Percentiles rank a stretch among this genome's conserved stretches.
phyloP scores from a whole-genome alignment of 192 early-diverging fungal species.

The Dissophora globulifera region DNA sequence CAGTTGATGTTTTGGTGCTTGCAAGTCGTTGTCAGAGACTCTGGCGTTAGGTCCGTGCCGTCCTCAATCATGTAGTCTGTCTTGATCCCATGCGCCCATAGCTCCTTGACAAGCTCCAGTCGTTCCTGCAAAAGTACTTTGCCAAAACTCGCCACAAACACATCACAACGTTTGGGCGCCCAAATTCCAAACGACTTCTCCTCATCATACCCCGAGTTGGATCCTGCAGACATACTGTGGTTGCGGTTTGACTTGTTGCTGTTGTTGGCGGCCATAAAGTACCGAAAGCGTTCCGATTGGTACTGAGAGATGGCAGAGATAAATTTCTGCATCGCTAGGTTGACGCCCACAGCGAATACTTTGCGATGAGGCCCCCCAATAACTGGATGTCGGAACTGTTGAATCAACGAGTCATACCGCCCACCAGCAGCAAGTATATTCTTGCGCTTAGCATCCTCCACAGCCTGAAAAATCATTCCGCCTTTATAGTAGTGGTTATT shows the following conservation, averaged over 20 bases:
- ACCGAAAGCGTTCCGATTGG: slow-evolving; percentile 60
- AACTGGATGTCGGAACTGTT: slow-evolving; percentile 61
- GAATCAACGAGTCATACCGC: slow-evolving; percentile 63
- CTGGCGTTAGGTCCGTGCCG: slow-evolving; percentile 72
- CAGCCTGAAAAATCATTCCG: slow-evolving; percentile 66
- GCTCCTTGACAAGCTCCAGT: slow-evolving; percentile 78
- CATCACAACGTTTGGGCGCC: slow-evolving; percentile 75
- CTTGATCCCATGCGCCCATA: slow-evolving; percentile 81
- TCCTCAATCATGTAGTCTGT: slow-evolving; percentile 88
- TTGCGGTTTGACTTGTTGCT: slow-evolving; percentile 28
- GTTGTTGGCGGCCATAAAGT: slow-evolving; percentile 57
- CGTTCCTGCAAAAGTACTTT: slow-evolving; percentile 76
- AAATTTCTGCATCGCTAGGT: slow-evolving; percentile 82
- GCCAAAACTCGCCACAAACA: slow-evolving; percentile 87
- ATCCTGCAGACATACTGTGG: background rate
- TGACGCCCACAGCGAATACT: slow-evolving; percentile 78
- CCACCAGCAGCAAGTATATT: slow-evolving; percentile 68
- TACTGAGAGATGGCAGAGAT: slow-evolving; percentile 71
- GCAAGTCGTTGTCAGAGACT: slow-evolving; percentile 69
- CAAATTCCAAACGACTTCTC: slow-evolving; percentile 59
- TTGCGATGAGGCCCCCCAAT: slow-evolving; percentile 49
- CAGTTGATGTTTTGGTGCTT: slow-evolving; percentile 78
- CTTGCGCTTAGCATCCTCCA: slow-evolving; percentile 60
- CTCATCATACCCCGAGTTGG: slow-evolving; percentile 13
- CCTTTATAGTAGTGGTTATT: slow-evolving; percentile 69